phyloP scores from a whole-genome alignment of 345 rosid genomes.

The Laguncularia racemosa region DNA sequence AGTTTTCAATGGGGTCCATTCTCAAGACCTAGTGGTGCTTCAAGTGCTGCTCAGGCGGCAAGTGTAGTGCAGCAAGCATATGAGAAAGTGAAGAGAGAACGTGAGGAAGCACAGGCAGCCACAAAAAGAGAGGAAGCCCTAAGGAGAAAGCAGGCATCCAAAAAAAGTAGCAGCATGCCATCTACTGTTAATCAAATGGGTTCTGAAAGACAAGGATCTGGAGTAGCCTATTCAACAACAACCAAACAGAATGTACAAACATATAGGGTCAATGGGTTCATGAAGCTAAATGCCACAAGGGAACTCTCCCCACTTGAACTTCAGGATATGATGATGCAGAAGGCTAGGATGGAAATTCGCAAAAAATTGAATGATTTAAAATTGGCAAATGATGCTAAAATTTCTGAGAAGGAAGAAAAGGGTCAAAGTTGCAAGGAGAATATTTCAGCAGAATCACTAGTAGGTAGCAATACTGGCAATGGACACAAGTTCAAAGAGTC shows the following conservation, averaged over 20 bases:
- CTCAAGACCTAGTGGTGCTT: conserved; percentile 12
- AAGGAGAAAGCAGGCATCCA: conserved; percentile 10
- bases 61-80: conserved; percentile 16
- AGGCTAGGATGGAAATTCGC: conserved; percentile 34
- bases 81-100: conserved; percentile 14
- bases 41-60: conserved; percentile 13
- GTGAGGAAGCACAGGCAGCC: conserved; percentile 20
- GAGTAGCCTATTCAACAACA: conserved; percentile 9
- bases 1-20: conserved; percentile 8
- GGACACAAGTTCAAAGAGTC: conserved; percentile 1
- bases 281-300: conserved; percentile 17
- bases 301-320: conserved; percentile 30
- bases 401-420: conserved; percentile 5
- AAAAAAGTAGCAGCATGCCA: conserved; percentile 4
- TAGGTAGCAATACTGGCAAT: background rate
- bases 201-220: conserved; percentile 11
- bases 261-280: conserved; percentile 17
- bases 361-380: conserved; percentile 19
- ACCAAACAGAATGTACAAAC: conserved; percentile 12
- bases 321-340: conserved; percentile 30
- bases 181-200: conserved; percentile 10
- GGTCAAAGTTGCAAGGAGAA: conserved; percentile 5
- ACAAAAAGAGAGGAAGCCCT: conserved; percentile 14
- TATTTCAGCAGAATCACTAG: background rate
- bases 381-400: background rate